Conservation (phyloP, 768 basidiomycete genomes). For the Lactifluus subvellereus region DNA sequence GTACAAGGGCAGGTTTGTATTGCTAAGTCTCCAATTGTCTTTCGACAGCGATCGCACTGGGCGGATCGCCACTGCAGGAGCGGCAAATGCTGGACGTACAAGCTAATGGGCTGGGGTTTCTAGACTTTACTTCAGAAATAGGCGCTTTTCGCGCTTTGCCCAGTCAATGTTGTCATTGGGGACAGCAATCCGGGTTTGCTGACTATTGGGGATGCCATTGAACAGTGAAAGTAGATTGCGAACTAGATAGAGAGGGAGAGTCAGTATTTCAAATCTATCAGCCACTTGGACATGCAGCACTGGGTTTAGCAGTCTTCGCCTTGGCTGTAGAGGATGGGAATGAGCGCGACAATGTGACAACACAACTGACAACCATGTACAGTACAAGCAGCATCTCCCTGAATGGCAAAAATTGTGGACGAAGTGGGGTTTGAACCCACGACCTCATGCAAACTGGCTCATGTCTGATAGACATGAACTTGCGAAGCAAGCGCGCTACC, state of each 20-base stretch:
- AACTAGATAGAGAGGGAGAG: slow-evolving; percentile 43
- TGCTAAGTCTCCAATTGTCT: slow-evolving; percentile 72
- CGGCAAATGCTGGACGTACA: slow-evolving; percentile 39
- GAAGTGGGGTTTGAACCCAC: slow-evolving; percentile 24
- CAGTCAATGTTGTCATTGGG: slow-evolving; percentile 87
- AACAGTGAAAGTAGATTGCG: slow-evolving; percentile 93
- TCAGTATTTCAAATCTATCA: slow-evolving; percentile 1
- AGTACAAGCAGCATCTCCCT: no score
- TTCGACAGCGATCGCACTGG: not conserved
- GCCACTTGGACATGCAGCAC: slow-evolving; percentile 39
- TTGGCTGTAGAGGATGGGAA: slow-evolving; percentile 96
- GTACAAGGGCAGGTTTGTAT: slow-evolving; percentile 69
- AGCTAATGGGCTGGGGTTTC: slow-evolving; percentile 79
- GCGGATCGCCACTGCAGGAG: not conserved
- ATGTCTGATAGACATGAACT: not conserved
- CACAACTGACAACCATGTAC: no score
- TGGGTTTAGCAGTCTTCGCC: slow-evolving; percentile 95
- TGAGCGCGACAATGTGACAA: slow-evolving; percentile 70
- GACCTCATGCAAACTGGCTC: slow-evolving; percentile 21
- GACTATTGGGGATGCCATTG: slow-evolving; percentile 66
- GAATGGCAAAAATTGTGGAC: slow-evolving; percentile 16
- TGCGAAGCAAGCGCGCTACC: slow-evolving; percentile 25
- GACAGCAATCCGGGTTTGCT: slow-evolving; percentile 74
- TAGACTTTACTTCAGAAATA: slow-evolving; percentile 91
- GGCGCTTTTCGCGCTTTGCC: slow-evolving; percentile 87